phyloP scores from a whole-genome alignment of 768 basidiomycete species.

The Dioszegia aurantiaca region DNA sequence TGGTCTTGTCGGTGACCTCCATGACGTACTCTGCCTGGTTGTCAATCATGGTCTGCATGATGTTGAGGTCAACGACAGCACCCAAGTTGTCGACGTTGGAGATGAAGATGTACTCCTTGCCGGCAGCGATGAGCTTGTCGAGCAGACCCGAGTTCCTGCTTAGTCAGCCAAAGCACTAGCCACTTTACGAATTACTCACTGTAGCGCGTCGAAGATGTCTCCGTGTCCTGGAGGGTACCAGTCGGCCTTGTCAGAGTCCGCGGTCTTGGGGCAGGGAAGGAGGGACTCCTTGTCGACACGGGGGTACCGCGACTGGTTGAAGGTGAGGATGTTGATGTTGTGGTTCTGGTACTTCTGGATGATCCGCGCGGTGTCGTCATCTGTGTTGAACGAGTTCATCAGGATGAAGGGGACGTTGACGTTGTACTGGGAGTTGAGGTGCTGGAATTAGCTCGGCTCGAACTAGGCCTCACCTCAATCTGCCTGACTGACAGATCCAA shows the following conservation, averaged over 20 bases:
- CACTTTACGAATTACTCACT: slow-evolving; percentile 29
- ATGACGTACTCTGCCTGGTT: slow-evolving; percentile 80
- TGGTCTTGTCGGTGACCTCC: slow-evolving; percentile 97
- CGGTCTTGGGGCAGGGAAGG: slow-evolving; percentile 74
- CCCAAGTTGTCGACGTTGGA: slow-evolving; percentile 97
- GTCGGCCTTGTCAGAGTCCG: slow-evolving; percentile 77
- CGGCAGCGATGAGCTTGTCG: slow-evolving; percentile 80
- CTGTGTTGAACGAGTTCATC: slow-evolving; percentile 99
- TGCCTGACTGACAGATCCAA: slow-evolving; percentile 90
- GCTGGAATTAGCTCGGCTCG: slow-evolving; percentile 51
- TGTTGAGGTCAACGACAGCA: slow-evolving; percentile 80
- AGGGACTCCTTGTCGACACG: slow-evolving; percentile 81
- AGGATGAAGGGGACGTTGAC: slow-evolving; percentile 95
- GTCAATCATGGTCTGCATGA: slow-evolving; percentile 77
- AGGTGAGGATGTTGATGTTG: slow-evolving; percentile 81
- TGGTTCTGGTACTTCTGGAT: slow-evolving; percentile 95
- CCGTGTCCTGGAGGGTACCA: slow-evolving; percentile 99
- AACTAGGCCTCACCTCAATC: slow-evolving; percentile 62
- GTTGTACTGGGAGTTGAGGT: slow-evolving; percentile 77
- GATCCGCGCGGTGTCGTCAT: slow-evolving; percentile 91
- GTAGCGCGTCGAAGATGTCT: slow-evolving; percentile 87
- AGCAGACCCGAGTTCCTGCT: slow-evolving; percentile 81
- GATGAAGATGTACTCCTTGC: slow-evolving; percentile 95
- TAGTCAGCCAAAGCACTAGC: background rate
- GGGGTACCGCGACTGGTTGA: slow-evolving; percentile 92